Evolutionary conservation across 129 eudicot species (phyloP).

Genomic region (Flaveria brownii): DNA sequence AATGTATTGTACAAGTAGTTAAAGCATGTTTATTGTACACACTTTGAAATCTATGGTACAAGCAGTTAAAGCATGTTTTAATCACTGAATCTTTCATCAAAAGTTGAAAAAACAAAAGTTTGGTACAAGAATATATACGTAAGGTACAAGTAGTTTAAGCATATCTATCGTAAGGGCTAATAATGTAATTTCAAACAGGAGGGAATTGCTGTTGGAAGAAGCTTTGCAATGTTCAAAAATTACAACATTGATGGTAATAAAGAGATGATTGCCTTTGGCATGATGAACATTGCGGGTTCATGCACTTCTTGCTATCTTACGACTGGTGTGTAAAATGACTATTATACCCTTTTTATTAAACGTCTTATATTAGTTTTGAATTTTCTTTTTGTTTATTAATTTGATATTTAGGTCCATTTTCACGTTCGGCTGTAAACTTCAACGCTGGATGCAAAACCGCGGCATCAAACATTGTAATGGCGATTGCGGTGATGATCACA

Average conservation of each 20-base stretch:
- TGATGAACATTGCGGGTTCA: constrained; percentile 96
- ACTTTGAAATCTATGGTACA: neutral
- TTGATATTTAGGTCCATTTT: constrained; percentile 70
- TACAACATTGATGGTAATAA: constrained; percentile 98
- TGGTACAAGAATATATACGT: neutral
- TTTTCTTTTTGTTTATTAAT: neutral
- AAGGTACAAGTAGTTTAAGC: neutral
- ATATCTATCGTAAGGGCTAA: neutral
- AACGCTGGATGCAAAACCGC: constrained; percentile 98
- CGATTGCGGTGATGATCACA: constrained; percentile 80
- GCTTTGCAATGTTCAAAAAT: constrained; percentile 93
- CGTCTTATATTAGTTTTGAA: neutral
- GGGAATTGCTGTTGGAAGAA: constrained; percentile 99
- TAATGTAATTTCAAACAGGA: constrained; percentile 52
- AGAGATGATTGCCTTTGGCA: constrained; percentile 97
- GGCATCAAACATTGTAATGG: constrained; percentile 91
- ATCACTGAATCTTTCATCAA: no score
- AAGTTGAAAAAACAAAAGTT: neutral
- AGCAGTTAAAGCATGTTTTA: neutral
- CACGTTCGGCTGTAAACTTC: constrained; percentile 92
- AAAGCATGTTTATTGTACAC: neutral
- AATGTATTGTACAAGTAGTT: neutral
- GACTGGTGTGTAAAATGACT: constrained; percentile 51
- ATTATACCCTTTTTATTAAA: neutral
- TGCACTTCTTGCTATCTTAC: constrained; percentile 96